Evolutionary conservation across 2,329 filamentous ascomycete genomes (phyloP).

Genomic region (Fusarium avenaceum): DNA sequence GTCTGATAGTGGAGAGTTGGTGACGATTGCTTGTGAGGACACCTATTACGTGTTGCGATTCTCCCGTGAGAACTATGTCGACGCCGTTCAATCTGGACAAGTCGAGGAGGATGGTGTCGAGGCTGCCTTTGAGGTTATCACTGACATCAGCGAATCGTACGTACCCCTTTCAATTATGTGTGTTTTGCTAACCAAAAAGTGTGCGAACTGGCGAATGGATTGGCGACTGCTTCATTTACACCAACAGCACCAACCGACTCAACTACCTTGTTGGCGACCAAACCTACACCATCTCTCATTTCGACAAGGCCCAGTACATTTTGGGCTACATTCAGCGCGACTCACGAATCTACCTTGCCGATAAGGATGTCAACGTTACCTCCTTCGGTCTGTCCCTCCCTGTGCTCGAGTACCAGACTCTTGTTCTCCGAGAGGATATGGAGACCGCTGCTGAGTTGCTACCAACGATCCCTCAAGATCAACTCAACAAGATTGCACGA

Average conservation of each 20-base stretch:
- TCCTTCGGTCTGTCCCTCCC: slow-evolving; percentile 92
- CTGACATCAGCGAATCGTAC: slow-evolving; percentile 91
- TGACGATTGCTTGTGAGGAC: slow-evolving; percentile 93
- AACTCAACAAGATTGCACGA: slow-evolving; percentile 97
- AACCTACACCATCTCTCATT: slow-evolving; percentile 97
- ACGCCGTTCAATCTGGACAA: slow-evolving; percentile 84
- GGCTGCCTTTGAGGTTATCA: slow-evolving; percentile 94
- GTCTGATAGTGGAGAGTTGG: slow-evolving; percentile 96
- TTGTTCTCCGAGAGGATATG: slow-evolving; percentile 93
- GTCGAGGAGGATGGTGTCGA: slow-evolving; percentile 94
- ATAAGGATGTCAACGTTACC: slow-evolving; percentile 94
- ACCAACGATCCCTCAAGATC: slow-evolving; percentile 85
- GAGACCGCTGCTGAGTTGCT: slow-evolving; percentile 90
- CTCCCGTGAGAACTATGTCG: slow-evolving; percentile 88
- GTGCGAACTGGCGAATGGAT: slow-evolving; percentile 98
- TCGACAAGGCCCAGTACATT: slow-evolving; percentile 94
- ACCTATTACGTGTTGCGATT: slow-evolving; percentile 95
- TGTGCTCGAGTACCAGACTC: slow-evolving; percentile 96
- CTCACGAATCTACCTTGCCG: slow-evolving; percentile 92
- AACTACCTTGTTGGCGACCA: slow-evolving; percentile 99
- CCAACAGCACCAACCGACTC: slow-evolving; percentile 93
- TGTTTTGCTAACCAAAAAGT: slow-evolving; percentile 56
- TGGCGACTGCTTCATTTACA: slow-evolving; percentile 99
- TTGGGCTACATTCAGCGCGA: slow-evolving; percentile 96
- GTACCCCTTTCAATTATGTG: slow-evolving; percentile 33